Base-by-base conservation (phyloP, 257 asterid species). In the Nicotiana benthamiana region DNA sequence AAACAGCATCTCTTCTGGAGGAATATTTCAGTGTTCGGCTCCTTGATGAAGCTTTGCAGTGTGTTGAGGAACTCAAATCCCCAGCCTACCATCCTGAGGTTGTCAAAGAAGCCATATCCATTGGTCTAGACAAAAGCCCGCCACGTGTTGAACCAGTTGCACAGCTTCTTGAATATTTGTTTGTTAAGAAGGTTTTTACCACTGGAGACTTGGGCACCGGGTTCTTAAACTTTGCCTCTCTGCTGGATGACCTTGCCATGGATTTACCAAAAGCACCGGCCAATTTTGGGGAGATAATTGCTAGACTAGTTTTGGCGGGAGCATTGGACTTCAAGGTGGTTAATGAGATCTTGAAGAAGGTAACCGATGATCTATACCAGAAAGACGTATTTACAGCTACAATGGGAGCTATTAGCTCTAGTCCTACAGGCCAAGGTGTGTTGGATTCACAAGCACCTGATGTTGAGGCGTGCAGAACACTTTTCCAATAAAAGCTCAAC, bases 221-320 rank as follows among this genome's bases (percentile, higher is more conserved):
- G 20, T 91, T 88, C 52, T 79, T 86, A 30, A 80, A 32, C 11
- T 96, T 89, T 34, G 94, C 94, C 0, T 87, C 85, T 1, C 12
- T 85, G 63, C 82, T 94, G 83, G 98, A 92, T 79, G 99, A 96
- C 78, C 90, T 96, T 0, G 97, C 94, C 79, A 92, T 96, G 32
- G 99, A 96, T 83, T 81, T 96, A 27, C 99, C 99, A 2, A 96
- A 87, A 83, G 97, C 99, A 0, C 99, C 99, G 0, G 80, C 86
- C n/a, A 83, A 86, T 81, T 94, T 94, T 43, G 99, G 97, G 18
- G 94, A 90, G 88, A 90, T 96, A 36, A 77, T 96, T 17, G 97
- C 94, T 5, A 85, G 80, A 34, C 83, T 94, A 3, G 87, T 94
- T 57, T 70, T 96, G 89, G 87, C 87, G 9, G 91, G 91, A 75